Base-by-base conservation (phyloP, 2,329 filamentous ascomycete genomes). In the Colletotrichum sp. region DNA sequence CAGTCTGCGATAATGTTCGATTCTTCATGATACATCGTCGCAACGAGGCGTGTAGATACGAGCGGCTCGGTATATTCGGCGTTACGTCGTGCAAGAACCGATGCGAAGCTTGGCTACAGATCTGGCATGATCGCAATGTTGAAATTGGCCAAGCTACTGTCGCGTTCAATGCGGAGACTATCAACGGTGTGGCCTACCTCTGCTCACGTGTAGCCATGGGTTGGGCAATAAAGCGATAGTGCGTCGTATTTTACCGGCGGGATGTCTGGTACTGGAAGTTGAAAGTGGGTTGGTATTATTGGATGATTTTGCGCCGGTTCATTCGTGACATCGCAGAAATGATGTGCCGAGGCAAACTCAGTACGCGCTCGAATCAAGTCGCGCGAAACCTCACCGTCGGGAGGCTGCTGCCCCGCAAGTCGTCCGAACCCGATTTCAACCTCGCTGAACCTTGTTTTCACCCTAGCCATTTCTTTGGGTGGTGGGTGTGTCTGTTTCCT, bases 281-380 rank as follows among this genome's bases (percentile, higher is more conserved):
- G 24, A 64, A 63, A 58, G 38, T 57, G 43, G 34, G 15, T 26
- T 43, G 34, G 4, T 12, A n/a, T 18, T n/a, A 32, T 38, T 67
- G 57, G 64, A 38, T 57, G 24, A 15, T 28, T 38, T 18, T 38
- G 30, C 9, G 21, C 28, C 21, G 21, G 32, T 32, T 48, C 30
- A 4, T 48, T 74, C 48, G 38, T 64, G 21, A 38, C 38, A 65
- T 69, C 70, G 73, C 28, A 36, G 43, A 30, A 75, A 66, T 65
- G 57, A 76, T 76, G 36, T 58, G n/a, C 74, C 74, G 74, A 76
- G 58, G 34, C 21, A 36, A 48, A 58, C 10, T 13, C 7, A 21
- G n/a, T 43, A 74, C 28, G 67, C 72, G 72, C 67, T 71, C 72
- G 48, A 74, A 74, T 74, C 58, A 71, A 71, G 63, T 48, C 24